Base-by-base conservation (phyloP, 331 rosid genomes). In the Malus hybrid region DNA sequence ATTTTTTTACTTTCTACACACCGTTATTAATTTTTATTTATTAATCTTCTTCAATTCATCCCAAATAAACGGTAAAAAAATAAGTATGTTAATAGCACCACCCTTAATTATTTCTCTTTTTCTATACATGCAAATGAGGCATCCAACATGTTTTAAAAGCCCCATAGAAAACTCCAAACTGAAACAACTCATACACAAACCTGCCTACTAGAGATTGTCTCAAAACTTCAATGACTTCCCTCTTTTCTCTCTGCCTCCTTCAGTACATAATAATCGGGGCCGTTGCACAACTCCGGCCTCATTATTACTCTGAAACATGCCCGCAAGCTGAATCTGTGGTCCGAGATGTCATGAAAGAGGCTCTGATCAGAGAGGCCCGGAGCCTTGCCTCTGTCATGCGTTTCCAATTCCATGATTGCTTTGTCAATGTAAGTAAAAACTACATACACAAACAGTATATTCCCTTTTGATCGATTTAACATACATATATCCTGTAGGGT, bases 311-410 rank as follows among this genome's bases (percentile, higher is more conserved):
- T 22, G 14, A 72, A 7, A 71, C 89, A 8, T 93, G 98, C 77
- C 96, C 98, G 0, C 1, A 83, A 3, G 95, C 88, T 0, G 91
- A 93, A 75, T 14, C 16, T 16, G 63, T 87, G 31, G 96, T 87
- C 67, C 86, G 89, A 56, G 66, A 78, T 11, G 89, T 84, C 67
- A 90, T 93, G 95, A 76, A 67, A 14, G 89, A 69, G 29, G 90
- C 95, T 24, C 75, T 89, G 33, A 7, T 78, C 12, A 72, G 85
- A 72, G 98, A 93, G 62, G 86, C 96, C 13, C 83, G 96, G 27
- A 87, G 98, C n/a, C 80, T 86, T n/a, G 96, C 96, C 73, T 93
- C 98, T 2, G 93, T 93, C 29, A 90, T 93, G 98, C 88, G 98
- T 28, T 78, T 93, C 75, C 98, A 93, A 62, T 93, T 93, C 66